Conservation (phyloP, 148 eudicot species). For the Mesembryanthemum crystallinum region DNA sequence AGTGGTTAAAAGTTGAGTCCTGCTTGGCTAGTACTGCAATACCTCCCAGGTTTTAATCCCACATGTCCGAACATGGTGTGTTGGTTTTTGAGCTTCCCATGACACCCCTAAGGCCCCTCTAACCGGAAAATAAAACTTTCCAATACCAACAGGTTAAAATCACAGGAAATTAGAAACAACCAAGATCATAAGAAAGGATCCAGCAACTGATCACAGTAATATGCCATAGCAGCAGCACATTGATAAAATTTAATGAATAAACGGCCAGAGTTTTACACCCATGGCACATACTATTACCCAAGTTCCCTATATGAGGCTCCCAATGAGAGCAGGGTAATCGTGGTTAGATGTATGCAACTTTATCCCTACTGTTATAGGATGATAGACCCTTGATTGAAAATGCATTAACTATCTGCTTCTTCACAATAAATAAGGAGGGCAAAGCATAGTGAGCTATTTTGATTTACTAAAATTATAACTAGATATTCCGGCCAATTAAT, state of each 20-base stretch:
- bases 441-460: no score
- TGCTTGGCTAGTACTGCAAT: not conserved
- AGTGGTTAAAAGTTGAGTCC: not conserved
- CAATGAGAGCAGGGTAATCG: no score
- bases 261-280: no score
- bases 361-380: no score
- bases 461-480: no score
- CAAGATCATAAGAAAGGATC: not conserved
- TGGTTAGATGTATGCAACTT: no score
- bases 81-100: no score
- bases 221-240: not conserved
- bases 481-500: no score
- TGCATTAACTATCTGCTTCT: no score
- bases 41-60: not conserved
- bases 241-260: no score
- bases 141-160: not conserved
- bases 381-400: no score
- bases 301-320: not conserved
- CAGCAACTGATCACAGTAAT: not conserved
- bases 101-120: not conserved
- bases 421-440: no score
- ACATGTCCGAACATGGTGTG: not conserved
- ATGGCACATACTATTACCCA: not conserved
- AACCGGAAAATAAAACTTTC: not conserved
- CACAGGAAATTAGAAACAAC: not conserved